Evolutionary conservation across 2,329 filamentous ascomycete species (phyloP), one percentile per base, ranked within the genome.

Genomic region (Epichloe brachyelytri): DNA sequence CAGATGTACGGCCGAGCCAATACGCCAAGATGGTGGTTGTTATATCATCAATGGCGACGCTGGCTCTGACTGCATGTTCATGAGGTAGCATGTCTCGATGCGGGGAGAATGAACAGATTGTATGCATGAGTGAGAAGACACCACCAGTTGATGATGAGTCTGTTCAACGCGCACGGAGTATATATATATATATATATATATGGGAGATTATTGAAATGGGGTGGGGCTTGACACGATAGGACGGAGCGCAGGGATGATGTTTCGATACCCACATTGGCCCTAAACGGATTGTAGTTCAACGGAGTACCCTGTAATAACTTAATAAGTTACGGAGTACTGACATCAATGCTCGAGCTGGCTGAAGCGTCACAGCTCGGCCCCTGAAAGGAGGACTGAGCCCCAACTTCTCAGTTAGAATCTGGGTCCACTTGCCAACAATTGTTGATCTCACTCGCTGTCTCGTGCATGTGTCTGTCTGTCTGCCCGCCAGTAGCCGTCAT

Each of bases 211-310:
- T 20, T 17, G 17, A 46, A 33, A 11, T 2, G 8, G 6, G 5
- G 1, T 10, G 14, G 19, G 19, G 8, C 38, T 12, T 22, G 26
- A 20, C 8, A 22, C 17, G 38, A 36, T 26, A 14, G 19, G 11
- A 26, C 14, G 7, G 33, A 8, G 17, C 15, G 15, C 6, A 22
- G 22, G 22, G 47, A 49, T 10, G 12, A 43, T 41, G 39, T 36
- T 36, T 43, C 33, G 51, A 53, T 53, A 51, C 43, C 51, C 51
- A 51, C 22, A 43, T 34, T 34, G 47, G 22, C 22, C 22, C 22
- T 2, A 1, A 26, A 26, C 22, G 22, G 22, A 26, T 8, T 26
- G 6, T 26, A 26, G 26, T 10, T 30, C 26, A 10, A 30, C 26
- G 26, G 26, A 30, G 26, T 26, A 26, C 22, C 8, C 26, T n/a